Base-by-base conservation (phyloP, 1,139 yeast species). In the Debaryomycetaceae sp. region DNA sequence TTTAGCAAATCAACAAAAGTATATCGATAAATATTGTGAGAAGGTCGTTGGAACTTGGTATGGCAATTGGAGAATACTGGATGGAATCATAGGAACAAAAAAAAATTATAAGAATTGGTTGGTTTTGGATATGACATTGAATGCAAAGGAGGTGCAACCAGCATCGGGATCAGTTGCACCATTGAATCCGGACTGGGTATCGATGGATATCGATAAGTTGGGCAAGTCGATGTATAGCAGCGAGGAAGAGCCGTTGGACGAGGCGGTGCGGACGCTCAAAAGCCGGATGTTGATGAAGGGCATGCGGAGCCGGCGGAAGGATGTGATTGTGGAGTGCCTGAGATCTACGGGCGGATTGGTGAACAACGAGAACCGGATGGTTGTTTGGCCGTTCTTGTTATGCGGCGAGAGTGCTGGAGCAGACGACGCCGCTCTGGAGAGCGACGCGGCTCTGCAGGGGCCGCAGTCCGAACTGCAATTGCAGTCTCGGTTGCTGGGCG, bases 281-380 rank as follows among this genome's bases (percentile, higher is more conserved):
- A 58, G 62, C 6, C 66, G 65, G 39, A 65, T 75, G 11, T 50
- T 79, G 17, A 59, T 59, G 11, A 70, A 76, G 4, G 80, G 79
- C 0, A 44, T 69, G 20, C 50, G 52, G 11, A 51, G 62, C 24
- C 47, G 58, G 6, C 70, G 70, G 44, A 42, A 47, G 4, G 60
- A 63, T 5, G 55, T 64, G 14, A 59, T 76, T 41, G 52, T 57
- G 24, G 68, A 62, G 42, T 65, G 68, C 42, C 68, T 73, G 54
- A 62, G 70, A 45, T 67, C 81, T 0, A 65, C 79, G 23, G 77
- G 75, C 38, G 86, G 87, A 0, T 59, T 81, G 24, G 57, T 81
- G 2, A 66, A 58, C 44, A 64, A 68, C 41, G 66, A 66, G 4
- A 49, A 73, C 31, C 60, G 88, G 42, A 42, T 61, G 6, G 54